Base-by-base conservation (phyloP, 495 filamentous ascomycete species). In the Trichoderma asperelloides region DNA sequence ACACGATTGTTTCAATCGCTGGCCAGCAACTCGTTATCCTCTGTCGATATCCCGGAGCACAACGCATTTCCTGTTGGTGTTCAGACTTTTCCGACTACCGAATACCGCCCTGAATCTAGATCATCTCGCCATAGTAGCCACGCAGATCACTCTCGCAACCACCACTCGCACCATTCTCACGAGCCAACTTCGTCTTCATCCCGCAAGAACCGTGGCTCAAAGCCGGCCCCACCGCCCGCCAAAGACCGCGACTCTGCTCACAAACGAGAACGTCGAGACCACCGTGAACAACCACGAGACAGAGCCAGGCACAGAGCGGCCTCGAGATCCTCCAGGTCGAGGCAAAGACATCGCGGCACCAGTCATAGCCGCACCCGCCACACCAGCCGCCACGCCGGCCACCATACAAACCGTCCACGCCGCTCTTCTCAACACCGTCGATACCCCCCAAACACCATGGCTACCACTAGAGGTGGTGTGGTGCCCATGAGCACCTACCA, bases 371-470 rank as follows among this genome's bases (percentile, higher is more conserved):
- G 63, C 30, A 64, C 30, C 33, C 63, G 63, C 18, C 40, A 40
- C 63, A 3, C 18, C 30, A 64, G 40, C 30, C 33, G 63, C 33
- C 63, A 45, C 30, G 9, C 63, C 7, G 33, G 37, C 30, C 27
- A 49, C 2, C 40, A 28, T 11, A 9, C 40, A 11, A 15, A 8
- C 21, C 41, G n/a, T 33, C 37, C n/a, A 25, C 37, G 39, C 21
- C 21, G 27, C 25, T 33, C 40, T 9, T 33, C 47, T 62, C 49
- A 68, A 65, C 57, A 67, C 62, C 7, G 57, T 66, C 68, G 70
- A 63, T 68, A 74, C 69, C 66, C 49, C 74, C 63, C 68, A 68
- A 67, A 74, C 76, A 41, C 69, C 16, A 63, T 73, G 68, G 45
- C 70, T 64, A 37, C 70, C 68, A 65, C 67, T 65, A 71, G 68